These are phyloP conservation scores for Malus orientalis DNA, from an alignment of 306 rosid genomes.

Conservation along the genomic window DNA sequence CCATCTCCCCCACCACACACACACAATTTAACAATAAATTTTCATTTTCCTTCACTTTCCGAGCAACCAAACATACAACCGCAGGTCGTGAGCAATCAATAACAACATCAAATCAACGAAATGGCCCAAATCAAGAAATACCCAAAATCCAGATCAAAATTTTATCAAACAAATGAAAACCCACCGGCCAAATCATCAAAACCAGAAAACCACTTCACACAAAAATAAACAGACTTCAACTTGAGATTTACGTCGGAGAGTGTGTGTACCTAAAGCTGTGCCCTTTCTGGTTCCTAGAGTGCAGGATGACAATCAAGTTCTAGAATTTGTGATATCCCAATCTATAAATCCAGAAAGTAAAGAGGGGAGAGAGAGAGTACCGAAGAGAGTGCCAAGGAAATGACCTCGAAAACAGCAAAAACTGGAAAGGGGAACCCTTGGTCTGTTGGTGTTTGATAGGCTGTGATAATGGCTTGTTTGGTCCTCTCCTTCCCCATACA, in stretches of 20 bases:
- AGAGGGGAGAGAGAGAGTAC: slow-evolving; percentile 23
- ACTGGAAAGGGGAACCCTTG: not conserved
- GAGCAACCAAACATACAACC: slow-evolving; percentile 10
- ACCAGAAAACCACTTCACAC: not conserved
- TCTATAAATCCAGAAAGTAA: not conserved
- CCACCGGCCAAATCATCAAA: not conserved
- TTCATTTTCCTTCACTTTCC: slow-evolving; percentile 8
- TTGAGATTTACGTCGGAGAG: slow-evolving; percentile 1
- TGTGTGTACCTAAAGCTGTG: not conserved
- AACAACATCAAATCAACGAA: not conserved
- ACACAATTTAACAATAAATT: not conserved
- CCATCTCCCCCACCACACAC: not conserved
- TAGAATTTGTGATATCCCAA: slow-evolving; percentile 16
- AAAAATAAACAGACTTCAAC: not conserved
- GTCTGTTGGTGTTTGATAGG: slow-evolving; percentile 14
- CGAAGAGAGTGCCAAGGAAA: slow-evolving; percentile 29
- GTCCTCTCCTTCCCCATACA: slow-evolving; percentile 42
- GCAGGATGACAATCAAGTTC: slow-evolving; percentile 8
- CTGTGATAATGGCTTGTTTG: slow-evolving; percentile 62
- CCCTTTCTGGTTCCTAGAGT: slow-evolving; percentile 17
- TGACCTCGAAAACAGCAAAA: slow-evolving; percentile 29
- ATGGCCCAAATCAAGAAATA: not conserved
- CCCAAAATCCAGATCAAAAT: slow-evolving; percentile 5
- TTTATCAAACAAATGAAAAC: not conserved
- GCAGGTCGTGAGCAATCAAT: not conserved